Percentiles rank a stretch among this genome's conserved stretches.
These are phyloP conservation scores for Termitomyces sp. DNA, from an alignment of 768 basidiomycete genomes.

Conservation along the genomic window DNA sequence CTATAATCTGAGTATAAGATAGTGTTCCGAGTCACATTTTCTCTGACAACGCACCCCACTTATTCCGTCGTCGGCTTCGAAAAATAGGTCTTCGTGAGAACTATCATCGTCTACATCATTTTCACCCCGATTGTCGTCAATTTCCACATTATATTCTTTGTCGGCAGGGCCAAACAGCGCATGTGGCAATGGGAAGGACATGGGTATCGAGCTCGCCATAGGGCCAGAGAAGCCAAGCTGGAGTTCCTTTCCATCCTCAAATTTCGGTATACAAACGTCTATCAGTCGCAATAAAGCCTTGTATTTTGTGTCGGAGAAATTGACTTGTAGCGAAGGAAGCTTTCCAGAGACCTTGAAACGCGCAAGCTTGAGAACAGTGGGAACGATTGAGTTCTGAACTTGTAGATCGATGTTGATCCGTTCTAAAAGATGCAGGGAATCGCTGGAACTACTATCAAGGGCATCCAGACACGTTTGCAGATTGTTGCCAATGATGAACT, in stretches of 20 bases:
- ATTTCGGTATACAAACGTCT: slow-evolving; percentile 85
- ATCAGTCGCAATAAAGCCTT: slow-evolving; percentile 89
- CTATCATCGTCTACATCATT: slow-evolving; percentile 32
- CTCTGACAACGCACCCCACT: slow-evolving; percentile 39
- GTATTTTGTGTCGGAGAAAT: slow-evolving; percentile 89
- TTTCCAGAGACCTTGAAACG: slow-evolving; percentile 90
- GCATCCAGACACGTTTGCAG: slow-evolving; percentile 80
- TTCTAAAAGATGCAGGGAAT: slow-evolving; percentile 84
- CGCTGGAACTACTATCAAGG: slow-evolving; percentile 50
- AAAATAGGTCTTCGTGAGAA: slow-evolving; percentile 53
- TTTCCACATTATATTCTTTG: slow-evolving; percentile 69
- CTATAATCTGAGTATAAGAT: slow-evolving; percentile 16
- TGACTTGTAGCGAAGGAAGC: slow-evolving; percentile 83
- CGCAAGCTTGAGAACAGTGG: slow-evolving; percentile 74
- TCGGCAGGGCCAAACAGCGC: slow-evolving; percentile 51
- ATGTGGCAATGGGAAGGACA: slow-evolving; percentile 48
- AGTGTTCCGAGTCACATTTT: not conserved
- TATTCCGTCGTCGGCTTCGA: slow-evolving; percentile 65
- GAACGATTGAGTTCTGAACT: slow-evolving; percentile 91
- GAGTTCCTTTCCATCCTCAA: slow-evolving; percentile 44
- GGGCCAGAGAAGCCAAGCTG: slow-evolving; percentile 11
- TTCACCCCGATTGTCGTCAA: slow-evolving; percentile 44
- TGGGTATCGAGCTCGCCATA: slow-evolving; percentile 21
- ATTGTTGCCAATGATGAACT: slow-evolving; percentile 90
- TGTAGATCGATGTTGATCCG: slow-evolving; percentile 86